A percentile compares a stretch with the other conserved stretches of the same genome.
phyloP scores from a whole-genome alignment of 345 rosid species.

The Hibiscus trionum region DNA sequence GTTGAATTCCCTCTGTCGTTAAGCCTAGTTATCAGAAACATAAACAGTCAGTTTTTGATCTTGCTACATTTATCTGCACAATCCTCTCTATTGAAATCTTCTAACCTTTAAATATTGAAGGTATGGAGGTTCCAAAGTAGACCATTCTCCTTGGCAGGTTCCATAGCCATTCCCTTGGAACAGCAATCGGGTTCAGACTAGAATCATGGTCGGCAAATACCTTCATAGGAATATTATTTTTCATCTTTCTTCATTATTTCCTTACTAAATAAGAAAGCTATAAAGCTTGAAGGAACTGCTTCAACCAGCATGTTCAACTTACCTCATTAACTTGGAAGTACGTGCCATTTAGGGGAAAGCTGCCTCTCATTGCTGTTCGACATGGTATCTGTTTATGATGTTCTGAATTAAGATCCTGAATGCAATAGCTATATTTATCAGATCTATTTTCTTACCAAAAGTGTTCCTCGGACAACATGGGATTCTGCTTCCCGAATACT shows the following conservation, averaged over 20 bases:
- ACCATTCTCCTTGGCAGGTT: conserved; percentile 64
- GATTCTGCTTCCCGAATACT: conserved; percentile 55
- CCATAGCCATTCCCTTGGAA: conserved; percentile 83
- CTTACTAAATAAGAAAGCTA: not conserved
- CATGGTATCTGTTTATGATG: conserved; percentile 65
- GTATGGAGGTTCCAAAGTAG: conserved; percentile 84
- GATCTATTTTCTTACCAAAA: conserved; percentile 52
- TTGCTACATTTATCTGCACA: not conserved
- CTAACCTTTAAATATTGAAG: conserved; percentile 84
- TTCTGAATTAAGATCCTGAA: not conserved
- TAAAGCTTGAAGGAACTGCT: not conserved
- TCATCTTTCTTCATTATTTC: not conserved
- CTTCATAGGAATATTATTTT: conserved; percentile 23
- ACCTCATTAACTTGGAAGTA: conserved; percentile 97
- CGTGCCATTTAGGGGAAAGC: conserved; percentile 93
- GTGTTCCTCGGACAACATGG: conserved; percentile 74
- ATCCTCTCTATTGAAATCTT: not conserved
- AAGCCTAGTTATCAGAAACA: conserved; percentile 43
- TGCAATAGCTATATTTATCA: not conserved
- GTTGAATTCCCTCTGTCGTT: conserved; percentile 68
- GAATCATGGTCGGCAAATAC: conserved; percentile 93
- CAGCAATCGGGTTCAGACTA: conserved; percentile 63
- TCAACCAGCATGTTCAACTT: not conserved
- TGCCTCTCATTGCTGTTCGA: conserved; percentile 93
- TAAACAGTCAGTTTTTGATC: not conserved